Conservation (phyloP, 495 filamentous ascomycete species). For the Filosporella fistucella region DNA sequence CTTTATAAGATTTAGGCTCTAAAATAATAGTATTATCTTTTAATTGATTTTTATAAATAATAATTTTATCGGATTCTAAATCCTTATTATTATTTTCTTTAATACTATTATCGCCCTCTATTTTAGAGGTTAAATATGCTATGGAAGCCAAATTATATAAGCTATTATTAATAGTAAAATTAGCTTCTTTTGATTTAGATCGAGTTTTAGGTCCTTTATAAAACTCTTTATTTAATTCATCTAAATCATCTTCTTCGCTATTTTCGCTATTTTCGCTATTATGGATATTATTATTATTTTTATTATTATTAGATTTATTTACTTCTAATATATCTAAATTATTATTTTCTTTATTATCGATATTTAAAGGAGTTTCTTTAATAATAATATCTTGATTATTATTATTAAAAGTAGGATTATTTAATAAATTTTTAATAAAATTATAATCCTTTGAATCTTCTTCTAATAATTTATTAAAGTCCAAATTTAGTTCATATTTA, state of each 20-base stretch:
- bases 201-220: no score
- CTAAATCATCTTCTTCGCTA: background rate
- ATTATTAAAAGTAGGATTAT: background rate
- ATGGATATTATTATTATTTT: background rate
- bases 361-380: background rate
- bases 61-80: no score
- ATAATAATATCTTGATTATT: background rate
- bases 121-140: no score
- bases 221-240: background rate
- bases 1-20: conserved; percentile 9
- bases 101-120: no score
- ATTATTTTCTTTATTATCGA: background rate
- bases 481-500: conserved; percentile 3
- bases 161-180: no score
- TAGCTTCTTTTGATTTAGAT: no score
- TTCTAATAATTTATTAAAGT: conserved; percentile 8
- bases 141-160: no score
- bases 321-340: background rate
- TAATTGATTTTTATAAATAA: background rate
- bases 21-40: background rate
- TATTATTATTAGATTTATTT: background rate
- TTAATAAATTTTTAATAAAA: background rate
- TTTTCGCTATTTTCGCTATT: background rate
- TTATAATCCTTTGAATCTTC: background rate
- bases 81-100: no score